Conservation (phyloP, 345 rosid genomes). For the Eucalyptus marginata region DNA sequence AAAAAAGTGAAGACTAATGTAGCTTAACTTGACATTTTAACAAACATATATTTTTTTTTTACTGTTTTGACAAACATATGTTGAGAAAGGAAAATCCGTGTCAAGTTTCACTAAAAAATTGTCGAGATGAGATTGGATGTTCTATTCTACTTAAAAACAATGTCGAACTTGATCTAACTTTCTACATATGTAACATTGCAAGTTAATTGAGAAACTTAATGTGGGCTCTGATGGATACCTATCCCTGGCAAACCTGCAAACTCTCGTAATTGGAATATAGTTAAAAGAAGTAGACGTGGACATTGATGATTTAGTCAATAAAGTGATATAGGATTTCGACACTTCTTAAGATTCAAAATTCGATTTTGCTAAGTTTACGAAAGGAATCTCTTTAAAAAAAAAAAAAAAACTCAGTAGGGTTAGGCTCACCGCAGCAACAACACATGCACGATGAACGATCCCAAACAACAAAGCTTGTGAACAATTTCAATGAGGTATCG, state of each 20-base stretch:
- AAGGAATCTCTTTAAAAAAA: constrained; percentile 14
- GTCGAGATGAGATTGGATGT: neutral
- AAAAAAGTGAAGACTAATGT: neutral
- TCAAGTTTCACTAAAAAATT: neutral
- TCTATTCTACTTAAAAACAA: neutral
- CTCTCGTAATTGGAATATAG: constrained; percentile 24
- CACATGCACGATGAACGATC: neutral
- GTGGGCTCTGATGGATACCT: constrained; percentile 6
- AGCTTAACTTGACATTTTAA: neutral
- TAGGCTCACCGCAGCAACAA: neutral
- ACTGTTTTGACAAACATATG: neutral
- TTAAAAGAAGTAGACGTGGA: constrained; percentile 18
- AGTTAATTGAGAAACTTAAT: constrained; percentile 24
- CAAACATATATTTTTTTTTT: neutral
- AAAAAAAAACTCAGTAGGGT: constrained; percentile 21
- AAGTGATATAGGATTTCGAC: constrained; percentile 25
- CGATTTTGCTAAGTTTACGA: constrained; percentile 5
- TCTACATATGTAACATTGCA: neutral
- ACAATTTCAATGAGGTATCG: neutral
- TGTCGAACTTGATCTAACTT: neutral
- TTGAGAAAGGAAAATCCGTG: neutral
- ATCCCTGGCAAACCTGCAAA: constrained; percentile 24
- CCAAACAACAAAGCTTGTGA: neutral
- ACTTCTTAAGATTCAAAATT: neutral
- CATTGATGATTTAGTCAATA: constrained; percentile 15